Base-by-base conservation (phyloP, 257 asterid genomes). In the Solanum bukasovii region DNA sequence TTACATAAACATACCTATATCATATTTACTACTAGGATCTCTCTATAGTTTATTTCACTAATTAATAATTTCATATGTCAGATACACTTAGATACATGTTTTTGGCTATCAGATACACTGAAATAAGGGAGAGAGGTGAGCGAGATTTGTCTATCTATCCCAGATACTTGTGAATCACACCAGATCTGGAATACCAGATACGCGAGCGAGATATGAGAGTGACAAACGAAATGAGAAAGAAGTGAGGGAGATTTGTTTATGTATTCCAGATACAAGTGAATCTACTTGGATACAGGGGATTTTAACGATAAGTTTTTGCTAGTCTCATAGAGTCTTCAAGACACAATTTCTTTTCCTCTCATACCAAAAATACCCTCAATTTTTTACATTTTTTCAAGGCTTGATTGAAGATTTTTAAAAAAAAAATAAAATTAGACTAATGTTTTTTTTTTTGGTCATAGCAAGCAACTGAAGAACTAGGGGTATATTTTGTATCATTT, bases 401-500 rank as follows among this genome's bases (percentile, higher is more conserved):
- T 4, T 73, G 46, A 9, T 74, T 37, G 49, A 37, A 10, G 14
- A 1, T 3, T 38, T 37, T 40, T 37, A 2, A 31, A 31, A 31
- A 29, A 29, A 29, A n/a, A 31, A 31, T 1, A 1, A 31, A 31
- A 46, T 46, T 49, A 56, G 33, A 21, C 40, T 27, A 33, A 44
- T 85, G 38, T 37, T 33, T 31, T 84, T 65, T 5, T 44, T 29
- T 63, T 65, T 25, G 5, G 7, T 87, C 77, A 84, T 90, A 93
- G 96, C 91, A 88, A 75, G 42, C 91, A 75, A 86, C 89, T 10
- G 91, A 92, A 42, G 90, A 91, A 87, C 84, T 92, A 44, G 93
- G 93, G 65, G 90, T 93, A 86, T 87, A 92, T 83, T 83, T 93
- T 2, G 94, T 93, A 83, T 84, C 94, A 6, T 93, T 93, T 75